Conservation (phyloP, 1,139 yeast species). For the Lodderomyces orthopsilosis region DNA sequence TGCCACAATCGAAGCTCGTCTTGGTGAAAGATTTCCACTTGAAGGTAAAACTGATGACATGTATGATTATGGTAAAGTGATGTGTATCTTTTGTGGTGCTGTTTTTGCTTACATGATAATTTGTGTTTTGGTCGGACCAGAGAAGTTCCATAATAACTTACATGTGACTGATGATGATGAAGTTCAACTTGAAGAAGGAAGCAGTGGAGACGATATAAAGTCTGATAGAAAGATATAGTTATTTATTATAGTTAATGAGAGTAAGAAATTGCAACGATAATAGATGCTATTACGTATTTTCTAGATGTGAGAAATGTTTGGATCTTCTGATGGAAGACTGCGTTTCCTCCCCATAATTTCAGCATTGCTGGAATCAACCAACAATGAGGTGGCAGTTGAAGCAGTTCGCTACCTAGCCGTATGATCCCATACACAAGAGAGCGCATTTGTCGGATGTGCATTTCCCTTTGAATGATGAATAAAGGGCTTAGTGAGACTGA, state of each 20-base stretch:
- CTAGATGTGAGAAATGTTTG: too few relatives aligned
- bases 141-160: slow-evolving; percentile 21
- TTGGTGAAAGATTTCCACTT: slow-evolving; percentile 32
- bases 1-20: slow-evolving; percentile 34
- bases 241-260: not conserved
- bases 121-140: slow-evolving; percentile 33
- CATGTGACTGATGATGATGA: slow-evolving; percentile 4
- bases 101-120: slow-evolving; percentile 32
- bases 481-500: too few relatives aligned
- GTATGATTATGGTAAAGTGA: slow-evolving; percentile 36
- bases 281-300: too few relatives aligned
- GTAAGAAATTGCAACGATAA: not conserved
- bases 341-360: too few relatives aligned
- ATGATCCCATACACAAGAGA: too few relatives aligned
- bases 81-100: slow-evolving; percentile 39
- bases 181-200: slow-evolving; percentile 1
- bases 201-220: not conserved
- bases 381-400: too few relatives aligned
- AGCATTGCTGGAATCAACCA: too few relatives aligned
- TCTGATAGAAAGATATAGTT: not conserved
- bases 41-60: slow-evolving; percentile 15
- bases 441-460: too few relatives aligned
- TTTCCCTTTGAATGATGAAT: too few relatives aligned
- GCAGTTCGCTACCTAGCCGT: too few relatives aligned
- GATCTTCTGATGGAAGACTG: too few relatives aligned